Base-by-base conservation (phyloP, 805 yeast genomes). In the Candida odintsovae region DNA sequence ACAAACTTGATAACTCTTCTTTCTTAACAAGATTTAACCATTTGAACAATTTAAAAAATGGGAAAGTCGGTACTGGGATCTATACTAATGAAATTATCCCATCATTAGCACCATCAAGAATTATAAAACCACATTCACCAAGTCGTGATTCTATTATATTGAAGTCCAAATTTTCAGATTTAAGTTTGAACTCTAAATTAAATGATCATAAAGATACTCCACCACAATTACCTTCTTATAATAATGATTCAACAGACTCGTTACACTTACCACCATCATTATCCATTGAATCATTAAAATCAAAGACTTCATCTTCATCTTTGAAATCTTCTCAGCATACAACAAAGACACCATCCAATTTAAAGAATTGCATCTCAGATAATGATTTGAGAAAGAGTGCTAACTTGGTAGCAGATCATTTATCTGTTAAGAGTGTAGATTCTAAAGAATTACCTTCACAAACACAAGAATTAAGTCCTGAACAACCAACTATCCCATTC, bases 61-160 rank as follows among this genome's bases (percentile, higher is more conserved):
- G 46, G 1, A 50, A 43, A 18, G 18, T 55, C 39, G 63, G 63
- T 4, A 45, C 56, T 16, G 63, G 62, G 7, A 25, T 59, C 13
- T 42, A 10, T 12, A 33, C 36, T 11, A 33, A 33, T 33, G 36
- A 33, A 18, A 33, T 33, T 11, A 33, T 33, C 11, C 36, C 36
- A 16, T 33, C 36, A 10, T 33, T 33, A 9, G 36, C 36, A 7
- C 36, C 36, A 33, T 33, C 36, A 33, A 33, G 36, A 33, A 33
- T 33, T 6, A 33, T 33, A 4, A 33, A 33, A 33, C 36, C 36
- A 4, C 36, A 33, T 8, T 33, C 36, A 33, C 36, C 36, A 33
- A 33, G 8, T 12, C 36, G 36, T 33, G 36, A 33, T 7, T 33
- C 36, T 16, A 33, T 33, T 9, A 33, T 4, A 33, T 12, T 33